Base-by-base conservation (phyloP, 176 grass and related monocot species). In the barley (Hordeum vulgare) region DNA sequence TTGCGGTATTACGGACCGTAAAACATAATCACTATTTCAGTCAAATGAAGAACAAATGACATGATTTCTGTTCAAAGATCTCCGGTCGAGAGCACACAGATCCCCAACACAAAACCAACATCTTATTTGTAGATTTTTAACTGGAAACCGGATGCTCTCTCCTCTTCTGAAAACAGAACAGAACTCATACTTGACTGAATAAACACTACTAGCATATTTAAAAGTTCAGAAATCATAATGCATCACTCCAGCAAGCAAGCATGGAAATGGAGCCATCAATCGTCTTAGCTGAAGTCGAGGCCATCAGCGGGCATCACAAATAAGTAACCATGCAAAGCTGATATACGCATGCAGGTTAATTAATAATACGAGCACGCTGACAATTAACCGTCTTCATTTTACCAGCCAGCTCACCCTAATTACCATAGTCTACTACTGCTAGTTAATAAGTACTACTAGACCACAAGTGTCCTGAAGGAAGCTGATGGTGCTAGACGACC, bases 401-500 rank as follows among this genome's bases (percentile, higher is more conserved):
- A 73, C 69, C 56, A 61, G 8, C 66, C 53, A 83, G 37, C 54
- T 49, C 17, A 6, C 49, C 15, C 49, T 53, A 88, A 41, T 33
- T 25, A 47, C 4, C 45, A 5, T 18, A 51, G 47, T 51, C 47
- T 51, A 44, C 49, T 56, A 53, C 49, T 40, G 33, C 24, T 28
- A 72, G 69, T 17, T 72, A 33, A 33, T 33, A 33, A 33, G 4
- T 33, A 33, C n/a, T 44, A 27, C n/a, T 28, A 41, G 63, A 64
- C n/a, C 37, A 71, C 8, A 26, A 25, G 65, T 29, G 59, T 29
- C 49, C 36, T 40, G 37, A 40, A 40, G 75, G 27, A 14, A 39
- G 51, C 33, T 44, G 44, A 88, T 58, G 41, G 27, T 42, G 51
- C 61, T 71, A 83, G 60, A 86, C 12, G 23, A 81, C 10, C 11